Evolutionary conservation across 495 filamentous ascomycete species (phyloP), one percentile per base, ranked within the genome.

Genomic region (Penicillium arizonense): DNA sequence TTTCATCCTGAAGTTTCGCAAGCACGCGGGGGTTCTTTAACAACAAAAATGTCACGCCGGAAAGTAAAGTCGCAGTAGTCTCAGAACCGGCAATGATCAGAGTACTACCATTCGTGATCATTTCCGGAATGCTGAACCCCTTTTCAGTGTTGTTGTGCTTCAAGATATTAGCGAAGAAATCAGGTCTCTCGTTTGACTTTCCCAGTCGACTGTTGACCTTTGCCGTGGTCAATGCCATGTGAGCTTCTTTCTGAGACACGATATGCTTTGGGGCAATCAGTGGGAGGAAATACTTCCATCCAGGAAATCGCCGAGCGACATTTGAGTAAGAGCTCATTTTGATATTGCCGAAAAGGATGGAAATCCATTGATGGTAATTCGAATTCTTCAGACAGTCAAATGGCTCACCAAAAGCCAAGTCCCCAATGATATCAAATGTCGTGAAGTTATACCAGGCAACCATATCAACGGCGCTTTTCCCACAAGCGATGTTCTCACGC

Each of bases 351-450:
- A 82, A 78, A 30, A 85, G 70, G 8, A 74, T 57, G 10, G 64
- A 59, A 0, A 87, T 73, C 83, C 83, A 87, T 11, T 76, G 71
- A 61, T 86, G 79, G 44, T 80, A 79, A 2, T 67, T 56, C 4
- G 65, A 67, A 20, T 65, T 70, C 26, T 79, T 63, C 5, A 87
- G 61, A 40, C 80, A 81, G 20, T 74, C 74, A 48, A 87, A 86
- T 14, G 75, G 69, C 50, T 86, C 76, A 1, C 80, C 82, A 64
- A 86, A 84, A 18, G 76, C 74, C 30, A 87, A 57, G 59, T 85
- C 81, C 5, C 82, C 83, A 52, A 84, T 81, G 26, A 85, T 63
- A 62, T 86, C 84, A 56, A 87, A 86, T 8, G 82, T 83, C 3
- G 76, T 77, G 57, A 68, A 85, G 47, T 82, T 83, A 46, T 77